Base-by-base conservation (phyloP, 2,329 filamentous ascomycete genomes). In the Immersiporthe knoxdaviesiana region DNA sequence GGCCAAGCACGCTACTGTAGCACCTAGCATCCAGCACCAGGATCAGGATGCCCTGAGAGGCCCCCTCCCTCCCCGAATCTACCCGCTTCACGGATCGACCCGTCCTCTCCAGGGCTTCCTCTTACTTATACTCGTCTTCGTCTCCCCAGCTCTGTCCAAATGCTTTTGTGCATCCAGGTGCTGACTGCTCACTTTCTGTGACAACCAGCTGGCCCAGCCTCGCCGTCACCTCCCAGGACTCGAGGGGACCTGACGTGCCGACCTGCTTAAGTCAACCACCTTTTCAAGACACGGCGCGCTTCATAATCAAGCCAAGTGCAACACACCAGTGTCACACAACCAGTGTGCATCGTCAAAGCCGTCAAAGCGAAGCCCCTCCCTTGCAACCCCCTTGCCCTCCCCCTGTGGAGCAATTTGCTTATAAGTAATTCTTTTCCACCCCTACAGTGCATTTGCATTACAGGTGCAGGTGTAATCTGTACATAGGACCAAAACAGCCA, bases 381-480 rank as follows among this genome's bases (percentile, higher is more conserved):
- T 35, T n/a, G n/a, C n/a, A n/a, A n/a, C n/a, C 35, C 41, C 41
- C 41, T 21, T 18, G 4, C 35, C 8, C 35, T 8, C 16, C 3
- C 44, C 18, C 21, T 7, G 44, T 47, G 44, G 44, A 47, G 44
- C 44, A 47, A 11, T 21, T 47, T 47, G 1, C 6, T n/a, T 16
- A 7, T 21, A 7, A n/a, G n/a, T n/a, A n/a, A n/a, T n/a, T n/a
- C n/a, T n/a, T n/a, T 47, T 47, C 44, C 44, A 47, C 5, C 44
- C 44, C 44, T n/a, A n/a, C 44, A 47, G 44, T n/a, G 44, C 44
- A 47, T n/a, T n/a, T 47, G 44, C 44, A 47, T 47, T 47, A n/a
- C 18, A 47, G 21, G 21, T n/a, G n/a, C n/a, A n/a, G n/a, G n/a
- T n/a, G n/a, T n/a, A n/a, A n/a, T n/a, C n/a, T n/a, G n/a, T n/a